Conservation (phyloP, 805 yeast genomes). For the Zygoascus flipseniorum region DNA sequence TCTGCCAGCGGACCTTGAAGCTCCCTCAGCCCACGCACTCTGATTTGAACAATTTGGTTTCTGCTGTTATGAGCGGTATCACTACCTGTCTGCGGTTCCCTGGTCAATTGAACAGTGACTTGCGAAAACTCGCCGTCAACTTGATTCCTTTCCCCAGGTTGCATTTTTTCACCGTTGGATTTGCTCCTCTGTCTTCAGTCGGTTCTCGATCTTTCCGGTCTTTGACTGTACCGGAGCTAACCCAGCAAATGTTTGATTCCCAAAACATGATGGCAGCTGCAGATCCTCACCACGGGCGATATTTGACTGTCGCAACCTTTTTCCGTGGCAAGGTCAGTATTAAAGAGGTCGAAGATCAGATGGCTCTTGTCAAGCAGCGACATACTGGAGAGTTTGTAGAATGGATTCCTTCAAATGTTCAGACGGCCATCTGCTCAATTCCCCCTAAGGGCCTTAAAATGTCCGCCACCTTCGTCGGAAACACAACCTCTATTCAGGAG, state of each 20-base stretch:
- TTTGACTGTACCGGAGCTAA: slow-evolving; percentile 79
- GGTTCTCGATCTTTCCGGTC: slow-evolving; percentile 78
- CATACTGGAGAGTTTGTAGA: slow-evolving; percentile 81
- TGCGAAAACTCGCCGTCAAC: slow-evolving; percentile 89
- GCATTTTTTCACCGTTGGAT: slow-evolving; percentile 93
- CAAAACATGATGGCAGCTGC: slow-evolving; percentile 95
- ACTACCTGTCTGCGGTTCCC: slow-evolving; percentile 92
- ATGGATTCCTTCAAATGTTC: slow-evolving; percentile 95
- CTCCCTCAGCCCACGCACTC: slow-evolving; percentile 68
- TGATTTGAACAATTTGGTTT: slow-evolving; percentile 74
- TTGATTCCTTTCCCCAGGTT: slow-evolving; percentile 92
- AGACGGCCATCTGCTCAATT: slow-evolving; percentile 86
- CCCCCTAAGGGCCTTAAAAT: slow-evolving; percentile 80
- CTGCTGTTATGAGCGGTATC: slow-evolving; percentile 91
- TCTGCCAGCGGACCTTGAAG: slow-evolving; percentile 79
- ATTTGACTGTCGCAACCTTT: slow-evolving; percentile 87
- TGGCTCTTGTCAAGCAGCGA: slow-evolving; percentile 74
- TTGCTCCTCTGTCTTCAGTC: slow-evolving; percentile 81
- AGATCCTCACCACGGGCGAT: slow-evolving; percentile 84
- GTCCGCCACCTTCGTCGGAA: slow-evolving; percentile 90
- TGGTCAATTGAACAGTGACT: slow-evolving; percentile 87
- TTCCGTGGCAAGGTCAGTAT: slow-evolving; percentile 90
- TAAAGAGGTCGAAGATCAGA: slow-evolving; percentile 91
- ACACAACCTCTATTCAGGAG: slow-evolving; percentile 88
- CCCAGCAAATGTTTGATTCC: slow-evolving; percentile 89